Evolutionary conservation across 208 protist genomes (phyloP), one percentile per base, ranked within the genome.

Genomic region (Trypanosoma theileri): DNA sequence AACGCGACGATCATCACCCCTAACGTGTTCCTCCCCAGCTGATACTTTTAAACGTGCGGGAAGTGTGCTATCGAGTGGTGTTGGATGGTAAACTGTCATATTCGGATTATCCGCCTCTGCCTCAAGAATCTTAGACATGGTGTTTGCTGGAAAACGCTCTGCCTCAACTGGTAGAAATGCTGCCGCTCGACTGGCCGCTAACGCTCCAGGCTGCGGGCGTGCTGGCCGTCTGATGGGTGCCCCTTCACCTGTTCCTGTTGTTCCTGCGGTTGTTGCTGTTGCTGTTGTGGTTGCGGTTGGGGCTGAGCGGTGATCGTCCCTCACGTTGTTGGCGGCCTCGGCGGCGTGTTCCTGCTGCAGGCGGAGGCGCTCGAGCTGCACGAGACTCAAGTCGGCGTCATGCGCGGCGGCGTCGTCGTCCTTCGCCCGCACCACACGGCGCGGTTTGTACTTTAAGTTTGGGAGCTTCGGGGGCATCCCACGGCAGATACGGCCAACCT

Each of bases 381-480:
- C 59, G 4, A 88, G 66, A 40, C 80, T 88, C 22, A 85, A 54
- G 35, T 86, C 75, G 21, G 83, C 77, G 24, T 42, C 21, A 31
- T 76, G 59, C 9, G 26, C 61, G 16, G 24, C 44, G 50, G 71
- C 72, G 4, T 21, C 10, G 13, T 82, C 80, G 4, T 80, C 55
- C 53, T 71, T 77, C 13, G 35, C 63, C 9, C 71, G 74, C 21
- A 82, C 62, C 24, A 88, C 78, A 35, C 80, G 77, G 53, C 83
- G 79, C 19, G 84, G 86, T 55, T 86, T 89, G 61, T 85, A 92
- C 71, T 84, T 89, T 2, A 92, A 57, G 50, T 82, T 88, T 0
- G 81, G 83, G 41, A 79, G 62, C 60, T 92, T 92, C 1, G 86
- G 84, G 10, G 86, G 86, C 86, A 92, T 92, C 2, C 28, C 28